Evolutionary conservation across 352 stramenopile genomes (phyloP), one percentile per base, ranked within the genome.

Genomic region (Thalassiosira exigua): DNA sequence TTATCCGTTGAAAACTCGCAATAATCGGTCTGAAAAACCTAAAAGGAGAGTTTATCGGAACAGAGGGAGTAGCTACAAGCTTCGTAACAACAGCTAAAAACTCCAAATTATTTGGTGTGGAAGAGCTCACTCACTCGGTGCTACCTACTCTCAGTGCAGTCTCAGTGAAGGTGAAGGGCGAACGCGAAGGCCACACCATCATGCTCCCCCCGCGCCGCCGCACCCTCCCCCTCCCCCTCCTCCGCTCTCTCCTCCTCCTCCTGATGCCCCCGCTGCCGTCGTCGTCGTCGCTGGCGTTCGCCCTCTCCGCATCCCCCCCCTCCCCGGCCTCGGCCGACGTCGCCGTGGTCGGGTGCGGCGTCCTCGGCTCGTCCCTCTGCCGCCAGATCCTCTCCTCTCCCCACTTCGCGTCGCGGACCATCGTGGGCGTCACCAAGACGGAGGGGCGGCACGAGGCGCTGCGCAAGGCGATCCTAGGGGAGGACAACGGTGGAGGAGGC

Each of bases 301-400:
- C 64, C 29, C 52, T 64, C n/a, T 32, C 46, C 24, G 1, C 62
- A 29, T 29, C 52, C 48, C 52, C 48, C 42, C 44, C 68, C 22
- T 9, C 65, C 22, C 14, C 44, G 33, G 24, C 24, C 51, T 36
- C 48, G 2, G 57, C 59, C 3, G 58, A 75, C 42, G 22, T 82
- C 36, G 86, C 86, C 12, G 75, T 94, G 14, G 59, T 94, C 33
- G 88, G 88, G 46, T 83, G 82, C 53, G 88, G 88, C 27, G 86
- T 94, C 27, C 78, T 94, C 1, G 88, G 88, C 44, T 90, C 88
- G 14, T 90, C 78, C 53, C 71, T 94, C 21, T 91, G 84, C 50
- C 68, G 79, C 53, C 86, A 92, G 58, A 57, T 94, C 9, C 60
- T 92, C 7, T 53, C 51, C 26, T 48, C 53, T 65, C 71, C 80